Base-by-base conservation (phyloP, 2,329 filamentous ascomycete genomes). In the Ilyonectria destructans region DNA sequence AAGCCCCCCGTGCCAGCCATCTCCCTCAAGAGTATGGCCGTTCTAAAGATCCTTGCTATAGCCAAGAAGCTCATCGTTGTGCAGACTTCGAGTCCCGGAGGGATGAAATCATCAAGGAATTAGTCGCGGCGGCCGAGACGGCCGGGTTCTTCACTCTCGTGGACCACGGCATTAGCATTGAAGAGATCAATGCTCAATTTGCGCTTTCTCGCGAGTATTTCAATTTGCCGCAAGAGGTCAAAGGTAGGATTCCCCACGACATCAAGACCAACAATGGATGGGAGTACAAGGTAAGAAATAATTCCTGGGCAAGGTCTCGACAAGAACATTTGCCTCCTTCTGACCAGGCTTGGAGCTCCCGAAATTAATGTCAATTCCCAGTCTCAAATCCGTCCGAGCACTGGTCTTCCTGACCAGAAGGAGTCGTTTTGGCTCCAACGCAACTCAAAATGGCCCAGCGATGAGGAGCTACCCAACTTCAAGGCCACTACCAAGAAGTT, bases 361-460 rank as follows among this genome's bases (percentile, higher is more conserved):
- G 4, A 33, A 9, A 12, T 33, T 33, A 6, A 33, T 10, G 7
- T 12, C 31, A 10, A 6, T 33, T 33, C n/a, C 6, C 26, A 69
- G 70, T 78, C 82, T 2, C 86, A 88, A 67, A 79, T 88, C 23
- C 80, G 85, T 10, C 85, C 85, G 0, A 87, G 84, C 0, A 58
- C 55, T 6, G 35, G 55, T 87, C 85, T 2, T 85, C 86, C 83
- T 0, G 86, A 89, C 70, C 81, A 80, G 49, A 88, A 88, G 65
- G 86, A 88, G 70, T 86, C 84, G 3, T 86, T 88, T 67, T 86
- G 88, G 69, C 77, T 88, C 71, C 86, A 88, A 67, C 87, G 86
- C 62, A 85, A 86, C 7, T 79, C 59, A 3, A 75, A 80, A 64
- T 88, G 86, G 86, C 78, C 87, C 10, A 71, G 75, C 8, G 81